Base-by-base conservation (phyloP, 441 rosid species). In the Dalechampia spathulata region DNA sequence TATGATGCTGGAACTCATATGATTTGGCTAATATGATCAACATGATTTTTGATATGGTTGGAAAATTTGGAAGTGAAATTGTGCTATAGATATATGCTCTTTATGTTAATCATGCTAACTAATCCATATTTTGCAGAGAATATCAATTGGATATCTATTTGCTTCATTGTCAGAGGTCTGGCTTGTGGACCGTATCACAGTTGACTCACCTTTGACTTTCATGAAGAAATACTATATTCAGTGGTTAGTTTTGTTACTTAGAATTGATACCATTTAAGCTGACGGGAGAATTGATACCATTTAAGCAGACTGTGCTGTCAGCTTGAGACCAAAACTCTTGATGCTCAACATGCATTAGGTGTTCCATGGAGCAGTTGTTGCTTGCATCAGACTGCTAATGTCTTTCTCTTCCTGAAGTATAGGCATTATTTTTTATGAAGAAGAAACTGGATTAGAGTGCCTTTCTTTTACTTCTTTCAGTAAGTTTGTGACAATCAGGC, bases 101-200 rank as follows among this genome's bases (percentile, higher is more conserved):
- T 3, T 58, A 0, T 23, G 52, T n/a, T 27, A 46, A 14, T 30
- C 22, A 22, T 37, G 51, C 50, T 61, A 21, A 10, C 44, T 26
- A 6, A 43, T 55, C 55, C 64, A n/a, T 57, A 25, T 59, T 72
- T 60, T 58, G 38, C 77, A 76, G 87, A 77, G 87, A 62, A 82
- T 82, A 73, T 68, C 87, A 22, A 73, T 79, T 69, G 84, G 87
- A 27, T 82, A 82, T 63, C 70, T 82, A n/a, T 67, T 79, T 32
- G 76, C 87, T 58, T 72, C 87, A 39, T 30, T 78, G 49, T 69
- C 81, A n/a, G 83, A 82, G 73, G 76, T 82, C 57, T 82, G 82
- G 82, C 81, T 82, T 49, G 78, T 79, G 61, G 62, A 62, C 51
- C 66, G 59, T 47, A 21, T 65, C 53, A 23, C 12, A 0, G 77